phyloP scores from a whole-genome alignment of 345 rosid species.

The Fremontodendron californicum region DNA sequence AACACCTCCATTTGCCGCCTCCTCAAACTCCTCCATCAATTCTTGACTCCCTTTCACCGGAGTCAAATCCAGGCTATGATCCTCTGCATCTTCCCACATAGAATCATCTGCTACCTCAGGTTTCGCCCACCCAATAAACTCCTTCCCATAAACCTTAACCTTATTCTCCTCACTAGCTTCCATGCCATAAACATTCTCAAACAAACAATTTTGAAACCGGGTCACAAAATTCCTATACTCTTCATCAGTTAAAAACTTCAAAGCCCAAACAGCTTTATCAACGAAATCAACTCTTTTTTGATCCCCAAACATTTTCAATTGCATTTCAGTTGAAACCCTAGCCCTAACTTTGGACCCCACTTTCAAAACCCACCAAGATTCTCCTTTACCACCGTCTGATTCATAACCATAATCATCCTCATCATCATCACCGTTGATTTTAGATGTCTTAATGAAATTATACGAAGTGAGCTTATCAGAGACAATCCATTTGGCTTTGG shows the following conservation, averaged over 20 bases:
- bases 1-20: constrained; percentile 85
- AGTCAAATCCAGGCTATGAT: constrained; percentile 25
- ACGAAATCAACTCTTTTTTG: constrained; percentile 83
- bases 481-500: constrained; percentile 74
- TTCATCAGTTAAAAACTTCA: constrained; percentile 63
- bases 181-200: constrained; percentile 76
- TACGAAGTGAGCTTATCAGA: constrained; percentile 60
- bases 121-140: constrained; percentile 82
- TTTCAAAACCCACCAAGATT: constrained; percentile 57
- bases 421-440: constrained; percentile 23
- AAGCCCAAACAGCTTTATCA: constrained; percentile 77
- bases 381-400: constrained; percentile 29
- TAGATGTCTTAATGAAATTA: constrained; percentile 38
- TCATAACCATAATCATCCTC: constrained; percentile 42
- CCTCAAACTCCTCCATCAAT: constrained; percentile 81
- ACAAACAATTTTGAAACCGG: constrained; percentile 66
- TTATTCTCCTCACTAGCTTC: constrained; percentile 64
- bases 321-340: constrained; percentile 71
- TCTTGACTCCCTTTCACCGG: constrained; percentile 34
- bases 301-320: constrained; percentile 83
- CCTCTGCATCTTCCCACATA: constrained; percentile 90
- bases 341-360: constrained; percentile 66
- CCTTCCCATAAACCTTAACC: constrained; percentile 79
- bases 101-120: constrained; percentile 90
- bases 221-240: constrained; percentile 65